Evolutionary conservation across 2,329 filamentous ascomycete genomes (phyloP).

Genomic region (Cladophialophora immunda): DNA sequence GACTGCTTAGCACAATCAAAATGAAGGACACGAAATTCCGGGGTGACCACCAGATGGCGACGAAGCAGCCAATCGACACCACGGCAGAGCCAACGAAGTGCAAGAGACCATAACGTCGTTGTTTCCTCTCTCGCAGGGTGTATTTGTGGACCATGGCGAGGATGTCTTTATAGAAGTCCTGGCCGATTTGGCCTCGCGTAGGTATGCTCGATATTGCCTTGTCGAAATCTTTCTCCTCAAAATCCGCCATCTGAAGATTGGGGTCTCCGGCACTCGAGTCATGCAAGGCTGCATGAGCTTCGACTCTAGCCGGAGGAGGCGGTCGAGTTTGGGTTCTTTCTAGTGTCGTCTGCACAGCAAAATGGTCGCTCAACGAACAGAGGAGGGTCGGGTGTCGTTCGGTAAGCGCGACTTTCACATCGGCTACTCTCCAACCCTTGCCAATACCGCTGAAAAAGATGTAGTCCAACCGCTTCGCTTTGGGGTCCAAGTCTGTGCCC

Average conservation of each 20-base stretch:
- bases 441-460: conserved; percentile 71
- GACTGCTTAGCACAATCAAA: conserved; percentile 78
- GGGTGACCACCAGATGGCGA: conserved; percentile 87
- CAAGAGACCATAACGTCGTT: conserved; percentile 73
- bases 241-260: conserved; percentile 27
- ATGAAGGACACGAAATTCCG: conserved; percentile 80
- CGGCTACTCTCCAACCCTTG: conserved; percentile 72
- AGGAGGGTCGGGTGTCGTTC: conserved; percentile 80
- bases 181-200: conserved; percentile 49
- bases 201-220: conserved; percentile 37
- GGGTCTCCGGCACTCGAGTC: conserved; percentile 21
- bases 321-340: conserved; percentile 19
- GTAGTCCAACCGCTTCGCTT: conserved; percentile 91
- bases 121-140: conserved; percentile 72
- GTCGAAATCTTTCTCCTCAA: conserved; percentile 35
- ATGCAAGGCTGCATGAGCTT: conserved; percentile 29
- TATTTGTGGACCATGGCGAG: conserved; percentile 75
- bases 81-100: conserved; percentile 77
- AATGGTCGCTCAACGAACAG: conserved; percentile 94
- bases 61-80: conserved; percentile 75
- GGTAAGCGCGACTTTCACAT: conserved; percentile 78
- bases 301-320: conserved; percentile 12
- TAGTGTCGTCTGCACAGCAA: conserved; percentile 85
- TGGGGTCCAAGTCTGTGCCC: conserved; percentile 72
- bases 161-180: conserved; percentile 74